phyloP scores from a whole-genome alignment of 345 rosid species.

The Lenwebbia sp. region DNA sequence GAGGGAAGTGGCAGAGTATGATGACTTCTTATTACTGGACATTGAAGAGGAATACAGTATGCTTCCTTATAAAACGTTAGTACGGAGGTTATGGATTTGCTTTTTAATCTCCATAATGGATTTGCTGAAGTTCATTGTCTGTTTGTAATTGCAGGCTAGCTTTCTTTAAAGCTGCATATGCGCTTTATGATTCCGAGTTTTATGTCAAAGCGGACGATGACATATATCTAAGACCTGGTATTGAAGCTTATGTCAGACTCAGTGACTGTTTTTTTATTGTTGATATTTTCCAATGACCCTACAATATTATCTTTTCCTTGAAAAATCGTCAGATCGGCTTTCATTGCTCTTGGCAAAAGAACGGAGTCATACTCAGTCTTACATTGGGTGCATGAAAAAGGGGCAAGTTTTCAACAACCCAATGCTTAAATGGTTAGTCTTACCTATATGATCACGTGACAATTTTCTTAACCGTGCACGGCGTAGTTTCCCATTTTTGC shows the following conservation, averaged over 20 bases:
- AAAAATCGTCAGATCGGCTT: slow-evolving; percentile 44
- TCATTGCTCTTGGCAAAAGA: slow-evolving; percentile 80
- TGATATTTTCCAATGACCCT: neutral
- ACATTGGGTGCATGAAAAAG: slow-evolving; percentile 92
- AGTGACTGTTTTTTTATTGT: neutral
- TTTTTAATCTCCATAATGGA: neutral
- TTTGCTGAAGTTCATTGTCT: neutral
- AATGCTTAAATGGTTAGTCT: slow-evolving; percentile 73
- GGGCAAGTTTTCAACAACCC: slow-evolving; percentile 88
- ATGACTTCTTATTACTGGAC: slow-evolving; percentile 80
- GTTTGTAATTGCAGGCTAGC: slow-evolving; percentile 43
- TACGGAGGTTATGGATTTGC: neutral
- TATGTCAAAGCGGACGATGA: slow-evolving; percentile 98
- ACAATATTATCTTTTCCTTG: neutral
- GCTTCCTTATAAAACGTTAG: slow-evolving; percentile 97
- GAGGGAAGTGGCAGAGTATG: slow-evolving; percentile 68
- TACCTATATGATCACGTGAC: neutral
- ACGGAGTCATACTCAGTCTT: slow-evolving; percentile 70
- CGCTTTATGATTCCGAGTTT: slow-evolving; percentile 77
- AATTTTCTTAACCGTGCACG: neutral
- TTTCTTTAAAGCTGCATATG: slow-evolving; percentile 89
- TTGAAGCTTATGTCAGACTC: neutral
- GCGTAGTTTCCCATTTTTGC: neutral
- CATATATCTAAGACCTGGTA: slow-evolving; percentile 90
- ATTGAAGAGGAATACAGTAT: slow-evolving; percentile 94